Percentiles rank a stretch among this genome's conserved stretches.
Conservation (phyloP, 2,329 filamentous ascomycete species). For the Fusarium caatingaense region DNA sequence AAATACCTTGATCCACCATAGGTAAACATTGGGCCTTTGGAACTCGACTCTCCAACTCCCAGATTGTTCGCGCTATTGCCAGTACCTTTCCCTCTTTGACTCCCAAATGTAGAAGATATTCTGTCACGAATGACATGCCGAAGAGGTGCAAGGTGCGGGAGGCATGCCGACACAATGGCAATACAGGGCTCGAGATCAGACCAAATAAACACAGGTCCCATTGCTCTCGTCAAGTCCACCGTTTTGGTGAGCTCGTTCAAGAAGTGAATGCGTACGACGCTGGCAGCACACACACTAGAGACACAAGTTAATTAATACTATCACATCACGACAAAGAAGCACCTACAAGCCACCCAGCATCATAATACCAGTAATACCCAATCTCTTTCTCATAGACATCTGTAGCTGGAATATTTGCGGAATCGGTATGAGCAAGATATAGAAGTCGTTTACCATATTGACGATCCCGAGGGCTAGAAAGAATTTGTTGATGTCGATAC, state of each 20-base stretch:
- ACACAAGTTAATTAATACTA: background rate
- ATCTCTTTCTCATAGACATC: slow-evolving; percentile 17
- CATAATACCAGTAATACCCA: slow-evolving; percentile 10
- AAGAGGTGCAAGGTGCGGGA: slow-evolving; percentile 20
- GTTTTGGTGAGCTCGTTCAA: slow-evolving; percentile 6
- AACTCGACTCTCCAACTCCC: background rate
- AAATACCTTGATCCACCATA: slow-evolving; percentile 15
- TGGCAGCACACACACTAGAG: slow-evolving; percentile 19
- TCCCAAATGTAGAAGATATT: slow-evolving; percentile 2
- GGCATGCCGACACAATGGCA: slow-evolving; percentile 20
- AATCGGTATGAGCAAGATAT: slow-evolving; percentile 10
- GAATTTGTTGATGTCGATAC: slow-evolving; percentile 25
- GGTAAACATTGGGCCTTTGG: slow-evolving; percentile 1
- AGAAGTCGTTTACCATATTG: slow-evolving; percentile 15
- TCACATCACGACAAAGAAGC: background rate
- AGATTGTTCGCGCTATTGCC: background rate
- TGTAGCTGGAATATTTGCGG: slow-evolving; percentile 17
- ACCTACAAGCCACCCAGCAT: slow-evolving; percentile 22
- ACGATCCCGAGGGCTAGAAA: slow-evolving; percentile 23
- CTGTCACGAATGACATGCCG: slow-evolving; percentile 9
- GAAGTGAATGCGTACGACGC: slow-evolving; percentile 16
- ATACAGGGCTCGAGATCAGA: slow-evolving; percentile 23
- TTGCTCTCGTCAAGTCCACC: slow-evolving; percentile 3
- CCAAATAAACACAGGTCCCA: slow-evolving; percentile 27
- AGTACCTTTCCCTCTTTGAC: background rate